phyloP scores from a whole-genome alignment of 805 yeast genomes.

The Ogataea nitratoaversa region DNA sequence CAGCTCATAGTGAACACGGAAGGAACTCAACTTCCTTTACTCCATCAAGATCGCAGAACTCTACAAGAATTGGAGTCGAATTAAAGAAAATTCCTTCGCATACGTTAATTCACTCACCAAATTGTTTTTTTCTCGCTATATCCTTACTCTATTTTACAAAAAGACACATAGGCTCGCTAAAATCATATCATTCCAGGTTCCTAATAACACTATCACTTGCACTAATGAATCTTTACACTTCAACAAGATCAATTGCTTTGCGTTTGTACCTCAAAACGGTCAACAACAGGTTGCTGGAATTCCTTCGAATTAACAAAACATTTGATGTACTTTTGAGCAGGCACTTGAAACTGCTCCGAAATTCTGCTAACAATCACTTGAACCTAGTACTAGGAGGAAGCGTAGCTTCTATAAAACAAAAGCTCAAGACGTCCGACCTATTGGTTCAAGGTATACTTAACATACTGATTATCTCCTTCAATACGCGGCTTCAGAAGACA shows the following conservation, averaged over 20 bases:
- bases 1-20: conserved; percentile 2
- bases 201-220: conserved; percentile 12
- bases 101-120: conserved; percentile 17
- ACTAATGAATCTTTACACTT: conserved; percentile 13
- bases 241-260: conserved; percentile 16
- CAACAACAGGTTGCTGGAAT: conserved; percentile 15
- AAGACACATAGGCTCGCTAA: conserved; percentile 1
- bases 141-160: conserved; percentile 15
- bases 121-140: conserved; percentile 14
- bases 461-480: conserved; percentile 17
- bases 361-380: conserved; percentile 8
- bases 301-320: conserved; percentile 9
- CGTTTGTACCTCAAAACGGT: conserved; percentile 15
- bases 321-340: conserved; percentile 13
- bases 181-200: conserved; percentile 6
- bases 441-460: conserved; percentile 15
- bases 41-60: neutral
- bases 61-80: conserved; percentile 8
- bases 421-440: conserved; percentile 9
- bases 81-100: conserved; percentile 16
- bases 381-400: conserved; percentile 5
- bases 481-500: conserved; percentile 11
- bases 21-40: neutral
- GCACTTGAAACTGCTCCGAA: conserved; percentile 9
- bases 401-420: conserved; percentile 6